Base-by-base conservation (phyloP, 306 rosid species). In the Trifolium pratense region DNA sequence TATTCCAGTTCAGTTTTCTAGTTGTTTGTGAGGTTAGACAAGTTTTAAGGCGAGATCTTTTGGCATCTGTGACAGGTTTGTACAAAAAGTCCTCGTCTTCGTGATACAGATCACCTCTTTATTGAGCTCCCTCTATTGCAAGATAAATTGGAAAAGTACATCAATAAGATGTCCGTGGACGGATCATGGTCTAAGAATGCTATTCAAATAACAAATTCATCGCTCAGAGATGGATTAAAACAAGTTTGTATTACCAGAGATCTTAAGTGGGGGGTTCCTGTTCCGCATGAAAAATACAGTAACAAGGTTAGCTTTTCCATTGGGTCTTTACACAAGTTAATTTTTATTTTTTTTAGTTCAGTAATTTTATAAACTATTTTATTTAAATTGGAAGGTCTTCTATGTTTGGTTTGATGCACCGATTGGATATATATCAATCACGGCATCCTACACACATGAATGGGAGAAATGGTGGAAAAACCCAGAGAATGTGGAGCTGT, bases 391-490 rank as follows among this genome's bases (percentile, higher is more conserved):
- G 34, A 77, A 94, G 97, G 97, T 94, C 76, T 94, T 94, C 86
- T 94, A 94, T 72, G 97, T 94, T 12, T 94, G 98, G 97, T 94
- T 91, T 81, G 98, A 88, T 87, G 98, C 97, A 62, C 98, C 98
- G 12, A 91, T 94, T 78, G 95, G 98, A 29, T 91, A 94, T 68
- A 89, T 94, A 61, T 94, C 97, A 46, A 91, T 94, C 81, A 94
- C 98, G 62, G 70, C 93, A 57, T 88, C 96, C 85, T 89, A 91
- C 84, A 94, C 96, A 62, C 67, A 73, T 36, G 92, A 94, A 13
- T 94, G 97, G 98, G 96, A 94, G 86, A 81, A 86, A 80, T 94
- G 98, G 98, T 94, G 98, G 98, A 94, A 94, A 84, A 89, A 89
- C 80, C 97, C 98, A 6, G 86, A 94, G 73, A 86, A 94, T 46